Evolutionary conservation across 1,139 yeast genomes (phyloP).

Genomic region (Blastobotrys petasosporus): DNA sequence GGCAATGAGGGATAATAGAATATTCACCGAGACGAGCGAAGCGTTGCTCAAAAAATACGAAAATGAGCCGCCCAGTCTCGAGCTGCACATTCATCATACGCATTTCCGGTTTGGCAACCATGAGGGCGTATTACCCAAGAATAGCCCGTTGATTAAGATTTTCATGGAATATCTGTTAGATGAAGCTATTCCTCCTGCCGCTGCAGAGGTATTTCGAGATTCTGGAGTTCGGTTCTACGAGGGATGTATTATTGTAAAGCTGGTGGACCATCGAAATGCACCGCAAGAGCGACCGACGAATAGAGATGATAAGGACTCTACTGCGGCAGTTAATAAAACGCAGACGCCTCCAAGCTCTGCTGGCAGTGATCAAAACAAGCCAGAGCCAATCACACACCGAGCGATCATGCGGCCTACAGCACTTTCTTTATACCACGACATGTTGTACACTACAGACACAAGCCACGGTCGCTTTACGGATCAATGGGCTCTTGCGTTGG

Average conservation of each 20-base stretch:
- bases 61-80: conserved; percentile 73
- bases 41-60: conserved; percentile 74
- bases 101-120: conserved; percentile 76
- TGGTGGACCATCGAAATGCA: conserved; percentile 62
- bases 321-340: conserved; percentile 4
- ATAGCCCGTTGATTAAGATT: conserved; percentile 64
- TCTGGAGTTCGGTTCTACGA: conserved; percentile 79
- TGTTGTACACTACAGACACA: conserved; percentile 78
- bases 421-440: conserved; percentile 74
- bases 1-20: conserved; percentile 15
- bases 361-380: not conserved
- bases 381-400: conserved; percentile 50
- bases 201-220: conserved; percentile 83
- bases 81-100: conserved; percentile 83
- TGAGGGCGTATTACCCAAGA: conserved; percentile 76
- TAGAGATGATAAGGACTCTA: conserved; percentile 9
- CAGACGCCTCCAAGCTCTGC: conserved; percentile 1
- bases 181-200: conserved; percentile 83
- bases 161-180: conserved; percentile 73
- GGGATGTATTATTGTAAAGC: conserved; percentile 80
- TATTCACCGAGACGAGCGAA: conserved; percentile 57
- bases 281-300: conserved; percentile 8
- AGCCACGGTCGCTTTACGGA: conserved; percentile 65
- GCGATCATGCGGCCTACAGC: conserved; percentile 77
- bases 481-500: conserved; percentile 68